A percentile compares a stretch with the other conserved stretches of the same genome.
Evolutionary conservation across 306 rosid genomes (phyloP).

Genomic region (Glycine tomentella): DNA sequence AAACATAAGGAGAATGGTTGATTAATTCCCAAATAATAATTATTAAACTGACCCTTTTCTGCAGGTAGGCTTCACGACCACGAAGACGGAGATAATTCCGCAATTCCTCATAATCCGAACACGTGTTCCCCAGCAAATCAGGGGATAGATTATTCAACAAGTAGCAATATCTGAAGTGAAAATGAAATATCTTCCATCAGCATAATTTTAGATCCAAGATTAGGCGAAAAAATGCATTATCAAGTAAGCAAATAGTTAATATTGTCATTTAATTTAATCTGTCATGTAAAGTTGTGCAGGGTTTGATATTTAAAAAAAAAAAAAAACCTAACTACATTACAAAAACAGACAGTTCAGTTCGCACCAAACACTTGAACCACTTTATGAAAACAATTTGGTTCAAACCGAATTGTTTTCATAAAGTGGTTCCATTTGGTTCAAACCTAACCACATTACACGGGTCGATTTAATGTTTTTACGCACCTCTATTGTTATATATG

Average conservation of each 20-base stretch:
- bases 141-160: conserved; percentile 85
- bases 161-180: conserved; percentile 80
- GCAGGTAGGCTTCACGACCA: conserved; percentile 88
- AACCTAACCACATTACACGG: too few relatives aligned
- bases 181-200: conserved; percentile 40
- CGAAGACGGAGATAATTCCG: conserved; percentile 71
- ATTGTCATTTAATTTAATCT: background rate
- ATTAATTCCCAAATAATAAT: conserved; percentile 21
- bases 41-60: conserved; percentile 78
- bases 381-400: too few relatives aligned
- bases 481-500: too few relatives aligned
- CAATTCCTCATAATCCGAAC: conserved; percentile 77
- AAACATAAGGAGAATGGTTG: background rate
- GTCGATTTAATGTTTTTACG: too few relatives aligned
- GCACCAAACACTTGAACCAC: too few relatives aligned
- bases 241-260: background rate
- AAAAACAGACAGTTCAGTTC: too few relatives aligned
- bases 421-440: too few relatives aligned
- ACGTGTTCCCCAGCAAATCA: conserved; percentile 70
- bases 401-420: too few relatives aligned
- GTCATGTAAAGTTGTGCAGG: background rate
- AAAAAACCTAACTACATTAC: too few relatives aligned
- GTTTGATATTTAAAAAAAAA: too few relatives aligned
- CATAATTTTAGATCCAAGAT: conserved; percentile 19
- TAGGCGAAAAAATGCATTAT: too few relatives aligned